These are phyloP conservation scores for Rhizoctonia solani DNA, from an alignment of 1,284 basidiomycete genomes.

Conservation along the genomic window DNA sequence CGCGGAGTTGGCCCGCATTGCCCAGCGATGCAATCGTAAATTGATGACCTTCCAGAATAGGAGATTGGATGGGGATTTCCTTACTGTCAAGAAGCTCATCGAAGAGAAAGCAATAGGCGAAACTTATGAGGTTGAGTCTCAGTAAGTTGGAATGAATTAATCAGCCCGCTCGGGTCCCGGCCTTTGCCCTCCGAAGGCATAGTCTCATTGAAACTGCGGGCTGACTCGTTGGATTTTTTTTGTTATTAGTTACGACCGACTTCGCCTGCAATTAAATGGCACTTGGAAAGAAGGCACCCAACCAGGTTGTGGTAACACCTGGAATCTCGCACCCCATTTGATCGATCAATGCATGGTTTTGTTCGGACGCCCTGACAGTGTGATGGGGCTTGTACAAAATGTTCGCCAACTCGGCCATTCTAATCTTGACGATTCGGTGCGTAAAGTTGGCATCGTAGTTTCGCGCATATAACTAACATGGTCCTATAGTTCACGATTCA, in stretches of 20 bases:
- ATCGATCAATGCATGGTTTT: conserved; percentile 29
- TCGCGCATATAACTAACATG: neutral
- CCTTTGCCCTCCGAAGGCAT: neutral
- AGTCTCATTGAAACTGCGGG: neutral
- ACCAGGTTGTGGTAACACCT: conserved; percentile 23
- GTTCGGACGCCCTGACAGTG: conserved; percentile 28
- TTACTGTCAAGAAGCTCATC: conserved; percentile 25
- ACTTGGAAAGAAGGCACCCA: conserved; percentile 31
- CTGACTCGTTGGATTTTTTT: neutral
- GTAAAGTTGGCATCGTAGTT: neutral
- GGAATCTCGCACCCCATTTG: conserved; percentile 27
- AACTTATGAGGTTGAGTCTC: conserved; percentile 23
- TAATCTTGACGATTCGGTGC: conserved; percentile 29
- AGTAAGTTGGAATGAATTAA: conserved; percentile 6
- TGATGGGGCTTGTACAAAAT: conserved; percentile 29
- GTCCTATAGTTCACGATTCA: conserved; percentile 24
- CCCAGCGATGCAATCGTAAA: conserved; percentile 4
- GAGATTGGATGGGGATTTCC: conserved; percentile 29
- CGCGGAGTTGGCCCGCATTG: conserved; percentile 27
- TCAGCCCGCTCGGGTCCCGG: neutral
- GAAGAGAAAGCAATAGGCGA: conserved; percentile 12
- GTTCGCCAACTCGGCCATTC: conserved; percentile 23
- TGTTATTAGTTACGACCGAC: conserved; percentile 18
- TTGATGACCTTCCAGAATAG: conserved; percentile 32
- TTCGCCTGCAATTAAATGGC: conserved; percentile 19